Percentiles rank a stretch among this genome's conserved stretches.
phyloP scores from a whole-genome alignment of 2,329 filamentous ascomycete genomes.

The Botryotinia calthae region DNA sequence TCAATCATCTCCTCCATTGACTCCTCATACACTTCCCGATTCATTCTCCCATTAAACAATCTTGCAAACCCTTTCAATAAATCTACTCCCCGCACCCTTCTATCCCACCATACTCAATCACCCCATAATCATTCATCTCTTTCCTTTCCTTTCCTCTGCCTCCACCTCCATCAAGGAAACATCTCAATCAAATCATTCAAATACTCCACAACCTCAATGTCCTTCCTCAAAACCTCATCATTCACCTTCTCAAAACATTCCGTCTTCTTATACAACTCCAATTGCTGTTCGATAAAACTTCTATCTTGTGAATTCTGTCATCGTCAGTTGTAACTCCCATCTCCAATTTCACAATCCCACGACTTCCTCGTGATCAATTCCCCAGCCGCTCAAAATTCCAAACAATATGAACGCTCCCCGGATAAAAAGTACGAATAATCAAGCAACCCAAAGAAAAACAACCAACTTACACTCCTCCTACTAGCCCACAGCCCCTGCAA shows the following conservation, averaged over 20 bases:
- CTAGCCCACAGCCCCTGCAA: slow-evolving; percentile 39
- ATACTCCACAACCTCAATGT: slow-evolving; percentile 40
- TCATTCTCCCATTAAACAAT: neutral
- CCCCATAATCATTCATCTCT: neutral
- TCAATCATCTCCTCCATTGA: neutral
- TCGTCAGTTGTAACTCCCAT: neutral
- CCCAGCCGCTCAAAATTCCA: too few species aligned
- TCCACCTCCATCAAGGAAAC: neutral
- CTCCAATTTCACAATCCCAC: too few species aligned
- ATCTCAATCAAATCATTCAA: slow-evolving; percentile 39
- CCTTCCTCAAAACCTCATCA: slow-evolving; percentile 36
- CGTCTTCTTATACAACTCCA: slow-evolving; percentile 32
- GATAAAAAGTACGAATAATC: neutral
- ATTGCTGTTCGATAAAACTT: slow-evolving; percentile 39
- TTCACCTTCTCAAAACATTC: slow-evolving; percentile 36
- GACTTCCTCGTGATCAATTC: neutral
- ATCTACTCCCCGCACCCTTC: neutral
- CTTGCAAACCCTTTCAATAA: neutral
- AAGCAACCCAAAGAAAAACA: slow-evolving; percentile 2
- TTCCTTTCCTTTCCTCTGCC: neutral
- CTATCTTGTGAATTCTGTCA: slow-evolving; percentile 36
- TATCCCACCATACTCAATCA: too few species aligned
- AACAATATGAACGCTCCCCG: neutral
- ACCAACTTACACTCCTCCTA: slow-evolving; percentile 33
- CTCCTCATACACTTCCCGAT: neutral